Evolutionary conservation across 2,329 filamentous ascomycete species (phyloP), one percentile per base, ranked within the genome.

Genomic region (Pezicula radicicola): DNA sequence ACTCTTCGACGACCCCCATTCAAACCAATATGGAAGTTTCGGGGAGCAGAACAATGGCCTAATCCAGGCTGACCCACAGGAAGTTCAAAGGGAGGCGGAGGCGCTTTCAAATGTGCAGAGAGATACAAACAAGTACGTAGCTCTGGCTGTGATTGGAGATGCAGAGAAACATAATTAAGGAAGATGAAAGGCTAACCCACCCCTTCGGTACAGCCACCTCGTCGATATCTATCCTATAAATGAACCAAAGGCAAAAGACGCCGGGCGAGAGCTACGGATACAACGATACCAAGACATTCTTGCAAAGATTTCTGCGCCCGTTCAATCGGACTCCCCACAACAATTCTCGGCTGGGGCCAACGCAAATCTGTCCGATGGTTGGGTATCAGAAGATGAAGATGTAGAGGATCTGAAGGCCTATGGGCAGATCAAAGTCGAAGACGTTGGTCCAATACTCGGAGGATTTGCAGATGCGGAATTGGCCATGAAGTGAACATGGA

Each of bases 211-310:
- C 63, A 87, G 83, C 62, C 84, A 85, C 61, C 80, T 87, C 70
- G 82, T 87, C 54, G 83, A 87, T 63, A 81, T 87, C 44, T 86
- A 85, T 68, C 82, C 85, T 56, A 83, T 85, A 62, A 76, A 79
- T 35, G 80, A 81, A 19, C 76, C 79, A 52, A 75, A 76, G 53
- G 67, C 70, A 49, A 70, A 70, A 25, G 76, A 78, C 59, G 73
- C 78, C 48, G 77, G 76, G 45, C 80, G 83, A 63, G 80, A 83
- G 55, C 73, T 77, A 43, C 76, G 78, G 52, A 67, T 81, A 21
- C 72, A 78, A 46, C 79, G 79, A 50, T 87, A 85, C 64, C 81
- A 84, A 59, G 78, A 79, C 58, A 76, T 87, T 45, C 74, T 86
- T 15, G 79, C 81, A 16, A 84, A 81, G 59, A 74, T 86, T 9